Percentiles rank a stretch among this genome's conserved stretches.
These are phyloP conservation scores for Penicillium sp. DNA, from an alignment of 2,329 filamentous ascomycete genomes.

Conservation along the genomic window DNA sequence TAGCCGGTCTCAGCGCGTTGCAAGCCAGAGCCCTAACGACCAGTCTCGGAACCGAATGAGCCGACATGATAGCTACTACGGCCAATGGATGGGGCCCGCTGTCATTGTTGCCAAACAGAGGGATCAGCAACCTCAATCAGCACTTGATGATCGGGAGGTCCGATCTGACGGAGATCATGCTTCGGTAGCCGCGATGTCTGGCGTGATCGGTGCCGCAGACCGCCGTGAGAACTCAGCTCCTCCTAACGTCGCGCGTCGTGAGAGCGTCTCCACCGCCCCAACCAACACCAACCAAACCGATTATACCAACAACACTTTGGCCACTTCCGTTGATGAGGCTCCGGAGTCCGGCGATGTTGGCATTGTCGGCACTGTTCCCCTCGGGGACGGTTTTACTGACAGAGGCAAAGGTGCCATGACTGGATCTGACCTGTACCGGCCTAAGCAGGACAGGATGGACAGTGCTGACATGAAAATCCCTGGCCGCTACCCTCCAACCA, in stretches of 20 bases:
- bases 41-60: constrained; percentile 17
- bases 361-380: constrained; percentile 9
- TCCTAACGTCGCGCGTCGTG: constrained; percentile 24
- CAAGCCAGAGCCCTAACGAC: constrained; percentile 8
- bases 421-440: constrained; percentile 7
- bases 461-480: constrained; percentile 39
- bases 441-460: constrained; percentile 30
- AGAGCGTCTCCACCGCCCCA: constrained; percentile 35
- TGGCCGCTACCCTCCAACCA: constrained; percentile 35
- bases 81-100: constrained; percentile 54
- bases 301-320: constrained; percentile 33
- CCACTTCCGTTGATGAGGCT: constrained; percentile 33
- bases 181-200: constrained; percentile 15
- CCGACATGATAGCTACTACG: constrained; percentile 46
- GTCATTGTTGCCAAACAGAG: constrained; percentile 29
- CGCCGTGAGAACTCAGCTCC: constrained; percentile 22
- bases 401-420: constrained; percentile 2
- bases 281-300: constrained; percentile 37
- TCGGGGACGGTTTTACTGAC: constrained; percentile 12
- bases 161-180: constrained; percentile 19
- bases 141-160: constrained; percentile 17
- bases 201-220: constrained; percentile 18
- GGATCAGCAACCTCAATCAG: constrained; percentile 12
- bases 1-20: constrained; percentile 11
- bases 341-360: constrained; percentile 11